Evolutionary conservation across 768 basidiomycete species (phyloP).

Genomic region (Boletellus ananas): DNA sequence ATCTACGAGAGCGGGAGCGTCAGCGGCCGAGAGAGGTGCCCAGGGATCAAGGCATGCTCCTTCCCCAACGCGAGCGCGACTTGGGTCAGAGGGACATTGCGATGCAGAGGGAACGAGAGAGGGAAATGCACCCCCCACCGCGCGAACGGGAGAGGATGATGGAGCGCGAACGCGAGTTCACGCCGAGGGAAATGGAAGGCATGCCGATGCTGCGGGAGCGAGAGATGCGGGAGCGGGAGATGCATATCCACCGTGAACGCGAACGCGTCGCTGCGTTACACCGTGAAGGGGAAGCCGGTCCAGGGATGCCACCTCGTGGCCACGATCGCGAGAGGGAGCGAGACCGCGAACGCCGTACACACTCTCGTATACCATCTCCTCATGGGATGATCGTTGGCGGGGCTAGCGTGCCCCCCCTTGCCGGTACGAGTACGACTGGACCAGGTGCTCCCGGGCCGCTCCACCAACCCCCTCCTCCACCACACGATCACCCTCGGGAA

Average conservation of each 20-base stretch:
- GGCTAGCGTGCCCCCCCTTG: constrained; percentile 5
- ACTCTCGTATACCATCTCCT: constrained; percentile 27
- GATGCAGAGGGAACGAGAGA: constrained; percentile 25
- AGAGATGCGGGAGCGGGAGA: constrained; percentile 24
- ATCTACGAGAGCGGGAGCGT: constrained; percentile 24
- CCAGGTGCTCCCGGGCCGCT: constrained; percentile 20
- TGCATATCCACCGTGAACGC: constrained; percentile 27
- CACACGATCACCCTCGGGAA: constrained; percentile 25
- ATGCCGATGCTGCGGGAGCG: constrained; percentile 22
- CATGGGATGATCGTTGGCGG: constrained; percentile 13
- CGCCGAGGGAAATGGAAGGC: constrained; percentile 24
- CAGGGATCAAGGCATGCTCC: constrained; percentile 18
- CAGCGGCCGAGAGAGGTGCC: constrained; percentile 16
- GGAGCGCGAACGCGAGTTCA: constrained; percentile 22
- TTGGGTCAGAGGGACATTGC: constrained; percentile 19
- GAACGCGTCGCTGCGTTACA: constrained; percentile 20
- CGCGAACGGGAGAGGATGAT: constrained; percentile 25
- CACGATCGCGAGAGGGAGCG: constrained; percentile 29
- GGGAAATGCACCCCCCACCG: constrained; percentile 10
- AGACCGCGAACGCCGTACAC: constrained; percentile 29
- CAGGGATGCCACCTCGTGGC: constrained; percentile 20
- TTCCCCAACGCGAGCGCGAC: constrained; percentile 26
- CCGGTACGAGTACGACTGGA: constrained; percentile 7
- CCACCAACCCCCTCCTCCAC: constrained; percentile 13
- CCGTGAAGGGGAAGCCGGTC: constrained; percentile 25